Evolutionary conservation across 257 asterid genomes (phyloP), one percentile per base, ranked within the genome.

Genomic region (Echium plantagineum): DNA sequence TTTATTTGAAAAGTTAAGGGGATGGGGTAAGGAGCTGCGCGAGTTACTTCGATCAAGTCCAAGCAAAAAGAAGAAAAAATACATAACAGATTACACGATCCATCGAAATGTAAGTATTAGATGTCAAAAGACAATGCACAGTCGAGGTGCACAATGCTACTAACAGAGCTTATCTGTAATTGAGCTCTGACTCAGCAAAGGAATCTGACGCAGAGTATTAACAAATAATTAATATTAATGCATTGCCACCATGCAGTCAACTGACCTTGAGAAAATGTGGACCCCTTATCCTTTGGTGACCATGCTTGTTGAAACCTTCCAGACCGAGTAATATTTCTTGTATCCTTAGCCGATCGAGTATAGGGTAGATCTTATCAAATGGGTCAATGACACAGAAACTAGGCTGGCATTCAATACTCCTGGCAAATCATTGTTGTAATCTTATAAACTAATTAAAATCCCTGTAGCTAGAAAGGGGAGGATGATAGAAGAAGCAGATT

Each of bases 261-360:
- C 65, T 62, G 69, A 93, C 98, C 98, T 93, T 86, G 71, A 83
- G 76, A 77, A 82, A 89, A 77, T 72, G 79, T 62, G 97, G 91
- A 28, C 89, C 94, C 79, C 98, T 82, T 79, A 89, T 83, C 81
- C 68, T 86, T 68, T 71, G 58, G 71, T 24, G 75, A 61, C 94
- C 81, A 71, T 67, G 71, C 28, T 26, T 42, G 75, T 75, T 71
- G 66, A 84, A 71, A 60, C 65, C 60, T 69, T 81, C 95, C 83
- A 93, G 71, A 67, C 89, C 86, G 69, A 69, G 69, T 38, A 93
- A 77, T 66, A 86, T 84, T 82, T 86, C 80, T 70, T 86, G 95
- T 69, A 93, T 93, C 77, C 72, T 83, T 75, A 84, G 77, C 66
- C 98, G 90, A 72, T 93, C 96, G 63, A 93, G 59, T 67, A 89